Evolutionary conservation across 345 rosid species (phyloP), one percentile per base, ranked within the genome.

Genomic region (Dimocarpus longan): DNA sequence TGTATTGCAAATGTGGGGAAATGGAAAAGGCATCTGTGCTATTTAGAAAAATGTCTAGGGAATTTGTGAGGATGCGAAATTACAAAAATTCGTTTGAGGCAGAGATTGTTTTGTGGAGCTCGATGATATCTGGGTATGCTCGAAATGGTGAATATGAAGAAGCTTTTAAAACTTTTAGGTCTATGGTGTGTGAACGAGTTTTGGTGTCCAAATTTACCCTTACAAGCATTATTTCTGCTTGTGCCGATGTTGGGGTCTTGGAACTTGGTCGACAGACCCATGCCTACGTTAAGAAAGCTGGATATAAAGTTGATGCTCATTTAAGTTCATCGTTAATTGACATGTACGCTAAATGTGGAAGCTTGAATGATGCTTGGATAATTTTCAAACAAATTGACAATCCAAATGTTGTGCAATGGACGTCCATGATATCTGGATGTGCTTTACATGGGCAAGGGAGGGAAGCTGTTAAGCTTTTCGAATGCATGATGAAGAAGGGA

Each of bases 321-420:
- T 74, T 86, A 65, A 73, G 70, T 39, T 88, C 93, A 69, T 84
- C 90, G 1, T 80, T 90, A 19, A 70, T 88, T 59, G 87, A 86
- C 77, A 88, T 88, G 91, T 86, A 88, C 63, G 82, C 87, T 59
- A 88, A 88, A 82, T 86, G 88, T 71, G 93, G 91, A 66, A 82
- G 82, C 80, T 71, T 90, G 24, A 70, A 69, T 18, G 91, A 85
- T 79, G 87, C 91, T 19, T 15, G 46, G 73, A 78, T 72, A 68
- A 70, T 86, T 56, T 90, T 90, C 73, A 40, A 80, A 52, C 79
- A 80, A 76, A 76, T 72, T 40, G 73, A 52, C 62, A 77, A 82
- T 65, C 28, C 5, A 19, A 82, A 82, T 67, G 84, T 86, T 60
- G 91, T 82, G 37, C 40, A 85, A 26, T 88, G 88, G 89, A 90